phyloP scores from a whole-genome alignment of 2,329 filamentous ascomycete genomes.

The Rosellinia necatrix region DNA sequence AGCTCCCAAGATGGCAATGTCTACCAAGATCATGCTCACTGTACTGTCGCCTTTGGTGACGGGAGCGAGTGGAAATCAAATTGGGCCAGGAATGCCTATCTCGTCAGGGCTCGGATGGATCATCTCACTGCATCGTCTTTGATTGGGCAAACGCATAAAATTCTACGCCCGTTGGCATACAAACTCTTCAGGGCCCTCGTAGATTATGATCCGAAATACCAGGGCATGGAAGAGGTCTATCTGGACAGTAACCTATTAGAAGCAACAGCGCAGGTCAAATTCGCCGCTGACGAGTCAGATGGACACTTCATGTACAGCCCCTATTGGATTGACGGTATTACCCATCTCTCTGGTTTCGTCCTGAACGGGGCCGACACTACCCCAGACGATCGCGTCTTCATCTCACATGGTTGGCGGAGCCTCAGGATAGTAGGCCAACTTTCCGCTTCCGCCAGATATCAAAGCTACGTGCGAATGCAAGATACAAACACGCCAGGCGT shows the following conservation, averaged over 20 bases:
- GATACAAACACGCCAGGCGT: conserved; percentile 24
- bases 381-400: conserved; percentile 27
- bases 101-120: conserved; percentile 38
- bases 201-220: conserved; percentile 35
- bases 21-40: conserved; percentile 12
- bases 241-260: conserved; percentile 35
- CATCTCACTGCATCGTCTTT: conserved; percentile 29
- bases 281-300: conserved; percentile 20
- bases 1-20: not conserved
- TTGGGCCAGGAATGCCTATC: conserved; percentile 10
- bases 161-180: conserved; percentile 33
- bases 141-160: conserved; percentile 32
- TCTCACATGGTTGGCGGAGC: conserved; percentile 33
- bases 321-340: conserved; percentile 37
- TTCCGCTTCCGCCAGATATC: conserved; percentile 23
- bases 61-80: not conserved
- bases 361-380: conserved; percentile 32
- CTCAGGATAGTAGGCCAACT: conserved; percentile 29
- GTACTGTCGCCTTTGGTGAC: conserved; percentile 3
- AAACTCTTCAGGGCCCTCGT: conserved; percentile 37
- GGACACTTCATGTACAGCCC: conserved; percentile 29
- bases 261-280: conserved; percentile 34
- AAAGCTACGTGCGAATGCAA: conserved; percentile 36
- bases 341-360: conserved; percentile 38
- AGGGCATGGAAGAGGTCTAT: conserved; percentile 36